Base-by-base conservation (phyloP, 768 basidiomycete genomes). In the Amyloporia xantha region DNA sequence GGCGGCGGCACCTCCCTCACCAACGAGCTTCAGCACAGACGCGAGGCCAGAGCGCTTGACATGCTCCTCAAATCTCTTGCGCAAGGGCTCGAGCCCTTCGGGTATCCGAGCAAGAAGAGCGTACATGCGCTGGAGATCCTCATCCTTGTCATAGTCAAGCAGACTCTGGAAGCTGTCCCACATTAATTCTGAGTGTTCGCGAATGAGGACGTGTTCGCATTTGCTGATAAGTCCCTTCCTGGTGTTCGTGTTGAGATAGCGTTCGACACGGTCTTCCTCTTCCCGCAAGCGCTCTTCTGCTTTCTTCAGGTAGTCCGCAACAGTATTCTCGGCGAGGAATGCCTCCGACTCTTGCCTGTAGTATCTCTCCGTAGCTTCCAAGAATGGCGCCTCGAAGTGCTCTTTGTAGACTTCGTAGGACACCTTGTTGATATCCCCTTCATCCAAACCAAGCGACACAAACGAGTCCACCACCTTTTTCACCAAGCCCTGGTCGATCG, bases 391-490 rank as follows among this genome's bases (percentile, higher is more conserved):
- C 64, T 98, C 93, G 64, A 98, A 89, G 59, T 92, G 84, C 51
- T 89, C 84, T 62, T 79, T 83, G 78, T 98, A 98, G 26, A 96
- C 83, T 48, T 97, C 91, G 33, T 96, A 82, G 52, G 91, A 92
- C 21, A 86, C 84, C 59, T 91, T 91, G 74, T 92, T 90, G 62
- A 87, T 82, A 68, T 97, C 91, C 40, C 77, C 74, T 59, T 95
- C 91, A 62, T 99, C 93, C 39, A 98, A 71, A 28, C 95, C 95
- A 19, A 98, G 82, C 2, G 92, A 94, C 21, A 98, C 86, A 59
- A 97, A 89, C 11, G 90, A 94, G 58, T 95, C 92, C 48, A 98
- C 83, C 56, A 96, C 91, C 65, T 89, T 90, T 73, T 93, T 97
- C 53, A 97, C 80, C 26, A 97, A 76, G 28, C 87, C 83, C 55